A percentile compares a stretch with the other conserved stretches of the same genome.
Evolutionary conservation across 2,329 filamentous ascomycete species (phyloP).

Genomic region (Xenoacremonium recifei): DNA sequence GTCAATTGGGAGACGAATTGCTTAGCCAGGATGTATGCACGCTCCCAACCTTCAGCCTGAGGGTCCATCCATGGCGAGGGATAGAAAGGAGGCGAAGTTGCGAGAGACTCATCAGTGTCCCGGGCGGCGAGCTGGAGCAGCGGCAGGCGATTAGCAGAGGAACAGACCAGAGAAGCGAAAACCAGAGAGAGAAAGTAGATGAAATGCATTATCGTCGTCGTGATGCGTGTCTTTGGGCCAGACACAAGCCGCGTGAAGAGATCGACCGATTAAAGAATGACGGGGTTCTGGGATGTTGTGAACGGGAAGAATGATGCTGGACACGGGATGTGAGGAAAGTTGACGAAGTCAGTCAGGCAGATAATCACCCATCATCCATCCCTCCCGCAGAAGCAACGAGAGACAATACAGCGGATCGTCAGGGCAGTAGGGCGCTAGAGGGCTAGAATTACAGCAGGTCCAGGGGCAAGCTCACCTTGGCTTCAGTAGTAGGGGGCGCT

Average conservation of each 20-base stretch:
- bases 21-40: constrained; percentile 72
- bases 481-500: constrained; percentile 5
- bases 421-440: not conserved
- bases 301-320: too few relatives aligned
- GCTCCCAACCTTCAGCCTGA: constrained; percentile 67
- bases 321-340: too few relatives aligned
- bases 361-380: too few relatives aligned
- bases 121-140: constrained; percentile 17
- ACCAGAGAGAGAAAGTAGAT: constrained; percentile 8
- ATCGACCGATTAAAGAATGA: too few relatives aligned
- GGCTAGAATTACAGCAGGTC: too few relatives aligned
- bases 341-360: too few relatives aligned
- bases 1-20: constrained; percentile 82
- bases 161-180: constrained; percentile 7
- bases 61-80: constrained; percentile 86
- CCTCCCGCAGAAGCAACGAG: constrained; percentile 4
- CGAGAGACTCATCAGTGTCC: constrained; percentile 21
- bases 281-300: too few relatives aligned
- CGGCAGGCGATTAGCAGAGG: constrained; percentile 21
- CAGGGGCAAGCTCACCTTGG: constrained; percentile 16
- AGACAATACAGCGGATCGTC: not conserved
- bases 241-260: too few relatives aligned
- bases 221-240: too few relatives aligned
- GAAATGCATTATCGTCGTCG: constrained; percentile 13
- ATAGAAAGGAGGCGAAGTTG: constrained; percentile 62